These are phyloP conservation scores for Amphirosellinia nigrospora DNA, from an alignment of 495 filamentous ascomycete genomes.

Conservation along the genomic window DNA sequence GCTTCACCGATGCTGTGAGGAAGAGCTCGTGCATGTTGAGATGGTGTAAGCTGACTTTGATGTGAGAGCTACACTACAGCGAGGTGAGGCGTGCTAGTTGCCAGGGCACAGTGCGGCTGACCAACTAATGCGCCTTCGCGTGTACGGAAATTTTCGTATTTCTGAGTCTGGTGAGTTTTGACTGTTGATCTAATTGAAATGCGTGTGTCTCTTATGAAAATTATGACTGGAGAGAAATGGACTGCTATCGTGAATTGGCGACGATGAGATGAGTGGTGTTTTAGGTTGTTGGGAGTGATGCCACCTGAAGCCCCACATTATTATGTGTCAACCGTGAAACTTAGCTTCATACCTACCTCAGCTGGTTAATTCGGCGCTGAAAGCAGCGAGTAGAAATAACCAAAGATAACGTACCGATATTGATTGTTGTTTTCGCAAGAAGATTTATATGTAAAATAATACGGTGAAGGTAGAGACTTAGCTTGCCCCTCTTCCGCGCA, in stretches of 20 bases:
- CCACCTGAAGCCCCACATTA: constrained; percentile 14
- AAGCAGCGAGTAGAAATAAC: neutral
- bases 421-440: no score
- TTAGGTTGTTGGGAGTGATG: neutral
- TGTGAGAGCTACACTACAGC: neutral
- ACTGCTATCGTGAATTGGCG: neutral
- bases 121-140: neutral
- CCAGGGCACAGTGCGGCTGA: neutral
- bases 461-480: no score
- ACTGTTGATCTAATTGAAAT: neutral
- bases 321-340: neutral
- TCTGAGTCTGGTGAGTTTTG: neutral
- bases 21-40: constrained; percentile 49
- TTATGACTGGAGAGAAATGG: neutral
- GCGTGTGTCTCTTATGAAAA: no score
- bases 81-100: neutral
- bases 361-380: neutral
- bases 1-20: constrained; percentile 44
- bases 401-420: neutral
- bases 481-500: no score
- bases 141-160: neutral
- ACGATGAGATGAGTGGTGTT: neutral
- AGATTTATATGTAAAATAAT: no score
- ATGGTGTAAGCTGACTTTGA: neutral
- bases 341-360: neutral